Percentiles rank a stretch among this genome's conserved stretches.
phyloP scores from a whole-genome alignment of 2,329 filamentous ascomycete genomes.

The Pseudocercospora fuligena region DNA sequence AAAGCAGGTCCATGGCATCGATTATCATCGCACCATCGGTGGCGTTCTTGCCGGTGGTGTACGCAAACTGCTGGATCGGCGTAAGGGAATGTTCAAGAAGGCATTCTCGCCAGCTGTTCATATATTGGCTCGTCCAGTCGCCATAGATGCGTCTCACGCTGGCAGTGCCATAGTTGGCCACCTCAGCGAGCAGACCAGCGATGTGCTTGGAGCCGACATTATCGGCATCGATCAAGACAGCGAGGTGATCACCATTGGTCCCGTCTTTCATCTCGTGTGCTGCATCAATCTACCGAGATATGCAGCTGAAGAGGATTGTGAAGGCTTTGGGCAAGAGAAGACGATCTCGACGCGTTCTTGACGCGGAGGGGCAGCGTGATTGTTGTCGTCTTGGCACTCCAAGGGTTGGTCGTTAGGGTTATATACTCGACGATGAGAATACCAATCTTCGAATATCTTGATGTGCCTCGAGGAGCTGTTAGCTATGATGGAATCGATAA shows the following conservation, averaged over 20 bases:
- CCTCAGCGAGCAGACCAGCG: slow-evolving; percentile 37
- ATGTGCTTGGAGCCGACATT: background rate
- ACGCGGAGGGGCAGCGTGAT: background rate
- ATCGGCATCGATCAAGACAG: background rate
- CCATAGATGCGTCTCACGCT: slow-evolving; percentile 41
- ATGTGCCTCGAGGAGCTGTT: too few relatives aligned
- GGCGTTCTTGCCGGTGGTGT: slow-evolving; percentile 41
- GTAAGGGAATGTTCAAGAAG: slow-evolving; percentile 35
- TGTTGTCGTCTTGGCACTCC: background rate
- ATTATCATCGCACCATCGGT: slow-evolving; percentile 44
- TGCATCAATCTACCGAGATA: too few relatives aligned
- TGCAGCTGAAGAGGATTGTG: background rate
- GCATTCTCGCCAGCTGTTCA: slow-evolving; percentile 35
- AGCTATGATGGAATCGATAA: too few relatives aligned
- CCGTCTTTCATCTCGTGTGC: background rate
- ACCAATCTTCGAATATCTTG: background rate
- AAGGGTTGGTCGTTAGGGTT: too few relatives aligned
- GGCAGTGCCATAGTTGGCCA: slow-evolving; percentile 41
- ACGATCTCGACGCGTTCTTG: background rate
- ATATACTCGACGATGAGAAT: too few relatives aligned
- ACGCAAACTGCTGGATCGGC: slow-evolving; percentile 40
- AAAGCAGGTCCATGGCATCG: slow-evolving; percentile 44
- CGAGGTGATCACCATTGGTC: background rate
- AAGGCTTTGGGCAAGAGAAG: too few relatives aligned
- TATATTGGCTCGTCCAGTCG: slow-evolving; percentile 36